These are phyloP conservation scores for Desmodesmus armatus DNA, from an alignment of 139 green algal genomes.

Conservation along the genomic window DNA sequence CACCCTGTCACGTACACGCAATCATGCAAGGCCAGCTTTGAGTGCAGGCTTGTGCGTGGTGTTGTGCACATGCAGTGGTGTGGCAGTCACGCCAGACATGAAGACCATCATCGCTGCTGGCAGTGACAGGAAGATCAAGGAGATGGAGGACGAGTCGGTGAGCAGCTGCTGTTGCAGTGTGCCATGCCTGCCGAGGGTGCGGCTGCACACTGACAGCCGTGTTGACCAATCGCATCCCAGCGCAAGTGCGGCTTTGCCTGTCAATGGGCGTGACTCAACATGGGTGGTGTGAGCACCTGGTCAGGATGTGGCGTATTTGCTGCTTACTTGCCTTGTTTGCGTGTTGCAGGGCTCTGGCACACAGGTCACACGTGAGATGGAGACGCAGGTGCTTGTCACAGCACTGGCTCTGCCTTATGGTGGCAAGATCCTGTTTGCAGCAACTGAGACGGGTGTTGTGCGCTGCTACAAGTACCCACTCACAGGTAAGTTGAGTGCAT, in stretches of 20 bases:
- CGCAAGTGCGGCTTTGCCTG: constrained; percentile 1
- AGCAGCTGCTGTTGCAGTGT: too few relatives aligned
- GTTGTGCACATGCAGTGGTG: constrained; percentile 42
- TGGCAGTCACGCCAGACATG: constrained; percentile 69
- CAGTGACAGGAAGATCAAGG: constrained; percentile 86
- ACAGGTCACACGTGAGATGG: constrained; percentile 81
- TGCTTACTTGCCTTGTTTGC: too few relatives aligned
- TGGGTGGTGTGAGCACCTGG: too few relatives aligned
- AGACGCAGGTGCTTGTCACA: constrained; percentile 57
- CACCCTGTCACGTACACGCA: background rate
- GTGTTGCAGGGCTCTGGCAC: constrained; percentile 61
- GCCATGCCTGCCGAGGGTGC: too few relatives aligned
- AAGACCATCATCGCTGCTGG: constrained; percentile 68
- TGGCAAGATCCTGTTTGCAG: constrained; percentile 81
- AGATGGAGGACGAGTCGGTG: constrained; percentile 80
- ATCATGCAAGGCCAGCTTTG: background rate
- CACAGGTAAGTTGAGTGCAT: constrained; percentile 2
- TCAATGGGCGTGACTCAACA: background rate
- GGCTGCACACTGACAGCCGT: too few relatives aligned
- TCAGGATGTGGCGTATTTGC: too few relatives aligned
- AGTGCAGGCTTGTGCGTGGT: too few relatives aligned
- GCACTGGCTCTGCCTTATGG: constrained; percentile 45
- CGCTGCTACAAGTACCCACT: constrained; percentile 81
- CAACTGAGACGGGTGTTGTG: constrained; percentile 77
- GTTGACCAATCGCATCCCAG: too few relatives aligned